Percentiles rank a stretch among this genome's conserved stretches.
These are phyloP conservation scores for Sarcodon aspratus DNA, from an alignment of 768 basidiomycete genomes.

Conservation along the genomic window DNA sequence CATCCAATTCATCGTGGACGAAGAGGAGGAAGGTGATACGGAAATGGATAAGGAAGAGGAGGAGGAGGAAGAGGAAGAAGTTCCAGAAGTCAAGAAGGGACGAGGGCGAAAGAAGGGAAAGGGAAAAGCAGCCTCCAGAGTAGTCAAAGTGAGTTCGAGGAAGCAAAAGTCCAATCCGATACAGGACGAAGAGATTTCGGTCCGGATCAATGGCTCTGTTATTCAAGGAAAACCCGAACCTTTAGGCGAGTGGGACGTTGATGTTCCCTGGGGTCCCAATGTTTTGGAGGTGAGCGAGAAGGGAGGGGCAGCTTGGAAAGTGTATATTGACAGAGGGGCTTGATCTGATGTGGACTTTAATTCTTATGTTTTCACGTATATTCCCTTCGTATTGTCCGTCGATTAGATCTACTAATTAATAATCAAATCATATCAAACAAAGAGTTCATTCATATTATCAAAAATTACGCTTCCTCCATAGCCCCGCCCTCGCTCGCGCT, in stretches of 20 bases:
- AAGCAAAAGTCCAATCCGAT: slow-evolving; percentile 4
- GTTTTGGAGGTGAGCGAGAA: slow-evolving; percentile 65
- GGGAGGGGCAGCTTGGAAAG: slow-evolving; percentile 59
- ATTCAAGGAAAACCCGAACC: slow-evolving; percentile 29
- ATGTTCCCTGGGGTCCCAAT: slow-evolving; percentile 45
- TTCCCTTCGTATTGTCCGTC: background rate
- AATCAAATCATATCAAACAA: no score
- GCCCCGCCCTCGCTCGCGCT: slow-evolving; percentile 31
- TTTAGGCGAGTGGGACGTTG: slow-evolving; percentile 51
- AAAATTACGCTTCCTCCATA: slow-evolving; percentile 5
- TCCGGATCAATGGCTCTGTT: slow-evolving; percentile 50
- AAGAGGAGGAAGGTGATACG: slow-evolving; percentile 35
- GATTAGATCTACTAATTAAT: background rate
- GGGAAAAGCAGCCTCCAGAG: background rate
- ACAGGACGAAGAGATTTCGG: slow-evolving; percentile 34
- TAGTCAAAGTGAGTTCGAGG: background rate
- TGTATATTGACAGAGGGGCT: slow-evolving; percentile 31
- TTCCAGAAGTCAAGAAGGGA: slow-evolving; percentile 7
- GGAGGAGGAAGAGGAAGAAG: slow-evolving; percentile 21
- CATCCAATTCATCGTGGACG: slow-evolving; percentile 42
- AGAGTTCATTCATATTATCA: no score
- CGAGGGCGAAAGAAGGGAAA: slow-evolving; percentile 11
- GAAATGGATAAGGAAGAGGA: slow-evolving; percentile 29
- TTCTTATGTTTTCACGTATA: background rate
- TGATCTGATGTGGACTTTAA: background rate